Conservation (phyloP, 805 yeast species). For the Candida ficus region DNA sequence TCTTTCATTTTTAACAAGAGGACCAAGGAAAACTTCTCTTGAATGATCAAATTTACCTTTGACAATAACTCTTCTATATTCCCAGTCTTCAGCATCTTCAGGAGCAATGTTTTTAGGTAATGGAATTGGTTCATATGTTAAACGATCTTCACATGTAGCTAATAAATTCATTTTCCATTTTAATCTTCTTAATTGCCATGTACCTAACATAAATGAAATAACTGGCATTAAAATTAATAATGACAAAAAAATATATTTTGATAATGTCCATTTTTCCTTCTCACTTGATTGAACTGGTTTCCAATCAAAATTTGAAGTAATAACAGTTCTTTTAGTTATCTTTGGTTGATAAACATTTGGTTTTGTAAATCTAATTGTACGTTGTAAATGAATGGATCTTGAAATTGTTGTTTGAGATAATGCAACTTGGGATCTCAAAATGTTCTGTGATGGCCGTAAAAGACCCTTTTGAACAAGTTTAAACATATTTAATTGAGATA, state of each 20-base stretch:
- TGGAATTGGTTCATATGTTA: constrained; percentile 67
- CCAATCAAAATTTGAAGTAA: constrained; percentile 81
- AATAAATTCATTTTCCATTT: constrained; percentile 85
- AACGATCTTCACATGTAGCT: constrained; percentile 74
- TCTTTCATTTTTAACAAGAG: constrained; percentile 65
- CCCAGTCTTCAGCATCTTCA: constrained; percentile 65
- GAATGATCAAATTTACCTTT: constrained; percentile 78
- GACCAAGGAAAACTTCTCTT: constrained; percentile 89
- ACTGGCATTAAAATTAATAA: constrained; percentile 71
- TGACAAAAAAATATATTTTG: constrained; percentile 30
- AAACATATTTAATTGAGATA: not conserved
- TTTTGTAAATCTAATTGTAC: not conserved
- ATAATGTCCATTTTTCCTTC: constrained; percentile 26
- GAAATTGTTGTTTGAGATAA: not conserved
- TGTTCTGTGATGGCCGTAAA: not conserved
- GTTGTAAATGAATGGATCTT: not conserved
- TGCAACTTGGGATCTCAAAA: not conserved
- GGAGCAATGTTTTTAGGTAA: constrained; percentile 66
- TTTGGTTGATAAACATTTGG: not conserved
- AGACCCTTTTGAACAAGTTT: not conserved
- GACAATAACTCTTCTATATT: constrained; percentile 72
- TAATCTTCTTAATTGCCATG: constrained; percentile 87
- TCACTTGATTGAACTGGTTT: constrained; percentile 57
- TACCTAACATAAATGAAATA: constrained; percentile 77
- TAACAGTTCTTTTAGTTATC: constrained; percentile 27